Base-by-base conservation (phyloP, 2,329 filamentous ascomycete species). In the Zasmidium citrigriseum region DNA sequence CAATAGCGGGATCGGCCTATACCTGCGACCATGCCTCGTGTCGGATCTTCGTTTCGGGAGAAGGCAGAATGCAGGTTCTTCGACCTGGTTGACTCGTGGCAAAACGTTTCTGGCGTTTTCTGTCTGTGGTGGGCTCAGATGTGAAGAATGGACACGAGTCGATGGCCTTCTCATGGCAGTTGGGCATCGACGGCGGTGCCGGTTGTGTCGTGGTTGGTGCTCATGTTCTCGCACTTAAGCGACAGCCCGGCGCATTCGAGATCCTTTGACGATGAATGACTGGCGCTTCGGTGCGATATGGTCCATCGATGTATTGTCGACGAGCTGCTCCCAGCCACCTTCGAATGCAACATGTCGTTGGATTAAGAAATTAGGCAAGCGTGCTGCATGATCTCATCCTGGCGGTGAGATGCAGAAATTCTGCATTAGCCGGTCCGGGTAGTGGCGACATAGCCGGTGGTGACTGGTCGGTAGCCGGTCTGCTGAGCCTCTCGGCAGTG, bases 1-100 rank as follows among this genome's bases (percentile, higher is more conserved):
- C 53, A 55, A 55, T 55, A 48, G 46, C 22, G 18, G 25, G n/a
- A 24, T 49, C 27, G 45, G 45, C 46, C 20, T 55, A 55, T 55
- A 41, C 24, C 22, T n/a, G 34, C 16, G 20, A 21, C 18, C 29
- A 18, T 45, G 50, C n/a, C 22, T 45, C 34, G 29, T 20, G 48
- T 34, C 24, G 34, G 27, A 49, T 49, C 14, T 23, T 27, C 4
- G 14, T 27, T 25, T 29, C 22, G 22, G 46, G 27, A 29, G 27
- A 14, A 29, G 14, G 27, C 27, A 29, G 27, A 29, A 29, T 29
- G 27, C 27, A 29, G 27, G 34, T n/a, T 38, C 49, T 20, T 21
- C 29, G n/a, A 41, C 25, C 11, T 45, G 50, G 50, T 38, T 23
- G 50, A 52, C 50, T 52, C 50, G 41, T 52, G 50, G 34, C 16